Base-by-base conservation (phyloP, 2,329 filamentous ascomycete genomes). In the Aspergillus brunneoviolaceus region DNA sequence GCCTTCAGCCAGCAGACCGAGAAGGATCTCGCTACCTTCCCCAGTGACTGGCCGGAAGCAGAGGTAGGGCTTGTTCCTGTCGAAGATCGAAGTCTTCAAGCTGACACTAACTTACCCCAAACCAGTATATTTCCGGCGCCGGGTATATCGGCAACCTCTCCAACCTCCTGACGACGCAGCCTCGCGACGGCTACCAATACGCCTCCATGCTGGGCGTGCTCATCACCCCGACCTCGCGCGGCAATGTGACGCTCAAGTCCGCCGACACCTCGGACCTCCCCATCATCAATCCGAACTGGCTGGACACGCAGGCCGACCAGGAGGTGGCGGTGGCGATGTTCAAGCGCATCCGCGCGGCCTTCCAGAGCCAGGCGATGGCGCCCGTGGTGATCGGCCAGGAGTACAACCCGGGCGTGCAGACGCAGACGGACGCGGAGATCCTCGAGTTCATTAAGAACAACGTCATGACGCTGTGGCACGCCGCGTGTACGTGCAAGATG, bases 201-300 rank as follows among this genome's bases (percentile, higher is more conserved):
- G 72, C 66, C 1, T 67, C 71, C 2, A 59, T 78, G 1, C 51
- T 66, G 1, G 70, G 64, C 1, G 74, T 73, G 0, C 67, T 83
- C 0, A 70, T 78, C 2, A 73, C 79, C 0, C 77, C 80, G 3
- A 60, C 74, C 0, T 82, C 79, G 0, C 76, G 77, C 0, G 82
- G 82, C 4, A 81, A 71, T 50, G 69, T 84, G 1, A 78, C 75
- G 0, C 73, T 84, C n/a, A 53, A 55, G 0, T 77, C 74, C 0
- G 55, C 67, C n/a, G 69, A 74, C 14, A 75, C 70, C 0, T 57
- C 63, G 0, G 72, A 75, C 21, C 62, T 63, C 0, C 81, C 81
- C 0, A 61, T 77, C 14, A 77, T 82, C 61, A 73, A 82, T 61
- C 79, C 80, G 1, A 78, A 78, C 62, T 84, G 75, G 72, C 70